Percentiles rank a stretch among this genome's conserved stretches.
Conservation (phyloP, 306 rosid species). For the Psophocarpus tetragonolobus region DNA sequence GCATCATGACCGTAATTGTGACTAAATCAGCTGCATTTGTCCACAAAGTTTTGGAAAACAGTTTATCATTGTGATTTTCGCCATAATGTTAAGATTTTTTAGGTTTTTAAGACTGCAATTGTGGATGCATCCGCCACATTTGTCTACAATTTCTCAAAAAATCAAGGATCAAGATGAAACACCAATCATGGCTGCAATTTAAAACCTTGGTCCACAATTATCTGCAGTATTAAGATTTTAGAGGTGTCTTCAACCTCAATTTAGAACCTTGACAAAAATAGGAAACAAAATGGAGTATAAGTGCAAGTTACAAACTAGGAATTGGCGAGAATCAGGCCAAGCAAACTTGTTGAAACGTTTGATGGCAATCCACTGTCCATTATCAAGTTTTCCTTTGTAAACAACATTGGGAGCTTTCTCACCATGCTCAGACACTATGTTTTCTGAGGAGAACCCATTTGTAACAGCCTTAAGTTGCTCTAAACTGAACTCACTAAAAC, state of each 20-base stretch:
- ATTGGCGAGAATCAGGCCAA: conserved; percentile 94
- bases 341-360: conserved; percentile 93
- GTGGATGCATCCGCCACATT: neutral
- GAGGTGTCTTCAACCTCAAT: neutral
- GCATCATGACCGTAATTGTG: neutral
- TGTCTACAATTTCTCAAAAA: neutral
- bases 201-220: neutral
- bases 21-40: neutral
- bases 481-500: conserved; percentile 71
- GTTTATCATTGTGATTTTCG: neutral
- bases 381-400: conserved; percentile 74
- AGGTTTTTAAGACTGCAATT: neutral
- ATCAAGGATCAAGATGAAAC: neutral
- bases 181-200: neutral
- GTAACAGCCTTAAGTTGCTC: conserved; percentile 78
- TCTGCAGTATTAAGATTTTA: neutral
- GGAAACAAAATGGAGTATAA: neutral
- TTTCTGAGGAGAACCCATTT: conserved; percentile 69
- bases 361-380: conserved; percentile 68
- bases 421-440: conserved; percentile 92
- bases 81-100: neutral
- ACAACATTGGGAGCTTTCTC: conserved; percentile 93
- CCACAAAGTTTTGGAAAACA: neutral
- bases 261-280: neutral
- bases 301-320: conserved; percentile 63